Evolutionary conservation across 1,139 yeast genomes (phyloP), one percentile per base, ranked within the genome.

Genomic region (Yamadazyma buinensis): DNA sequence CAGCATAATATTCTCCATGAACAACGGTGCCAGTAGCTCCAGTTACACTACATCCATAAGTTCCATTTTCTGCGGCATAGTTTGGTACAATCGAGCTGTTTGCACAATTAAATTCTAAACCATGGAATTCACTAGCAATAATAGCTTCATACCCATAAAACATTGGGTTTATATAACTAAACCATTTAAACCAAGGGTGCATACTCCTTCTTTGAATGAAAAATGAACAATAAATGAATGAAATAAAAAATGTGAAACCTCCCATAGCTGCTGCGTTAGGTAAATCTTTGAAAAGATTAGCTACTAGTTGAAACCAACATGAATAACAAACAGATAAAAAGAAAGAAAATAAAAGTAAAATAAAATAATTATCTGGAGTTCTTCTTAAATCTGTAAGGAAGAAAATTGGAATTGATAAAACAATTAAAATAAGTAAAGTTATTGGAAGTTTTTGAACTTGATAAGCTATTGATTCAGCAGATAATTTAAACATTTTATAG

Each of bases 171-270:
- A 76, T 59, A 47, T 75, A 78, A 5, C 77, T 70, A 27, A 76
- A 66, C 84, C 84, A 78, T 50, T 73, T 70, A 48, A 77, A 76
- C 82, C 83, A 77, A 24, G 80, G 79, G 43, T 69, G 80, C 82
- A 78, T 77, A 0, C 72, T 61, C 7, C 77, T 77, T 31, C 72
- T 55, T 46, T 75, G 83, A 42, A 77, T 67, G 66, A 72, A 68
- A 56, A 69, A 77, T 21, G 79, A 74, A 15, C 79, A 66, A 47
- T 76, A 77, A 51, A 74, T 57, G 37, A 75, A 61, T 29, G 72
- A 45, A 2, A 72, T 70, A 21, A 26, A 26, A 51, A 76, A 53
- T 47, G 76, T 57, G 6, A 75, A 46, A 49, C 81, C 79, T 14
- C 77, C 66, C 36, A 75, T 51, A 1, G 80, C 67, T 51, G 72